Evolutionary conservation across 1,284 basidiomycete genomes (phyloP).

Genomic region (Trichosporon inkin): DNA sequence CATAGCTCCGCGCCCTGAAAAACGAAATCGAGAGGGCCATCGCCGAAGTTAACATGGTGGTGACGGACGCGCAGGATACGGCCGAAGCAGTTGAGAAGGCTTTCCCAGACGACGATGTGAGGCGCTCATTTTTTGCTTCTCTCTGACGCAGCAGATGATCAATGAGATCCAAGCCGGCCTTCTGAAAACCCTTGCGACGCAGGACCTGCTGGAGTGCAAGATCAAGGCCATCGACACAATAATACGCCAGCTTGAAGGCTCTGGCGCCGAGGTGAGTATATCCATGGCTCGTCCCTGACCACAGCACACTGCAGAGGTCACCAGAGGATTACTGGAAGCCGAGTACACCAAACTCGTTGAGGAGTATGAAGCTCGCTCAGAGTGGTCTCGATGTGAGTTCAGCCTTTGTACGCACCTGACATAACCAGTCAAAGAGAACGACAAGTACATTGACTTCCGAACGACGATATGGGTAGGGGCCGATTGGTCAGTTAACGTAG

Average conservation of each 20-base stretch:
- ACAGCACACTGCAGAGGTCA: not conserved
- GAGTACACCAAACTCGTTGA: constrained; percentile 12
- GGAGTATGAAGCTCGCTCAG: not conserved
- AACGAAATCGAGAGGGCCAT: constrained; percentile 20
- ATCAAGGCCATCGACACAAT: constrained; percentile 56
- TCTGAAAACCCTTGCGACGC: constrained; percentile 8
- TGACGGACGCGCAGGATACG: constrained; percentile 17
- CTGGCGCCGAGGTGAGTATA: constrained; percentile 59
- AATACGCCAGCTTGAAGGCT: constrained; percentile 56
- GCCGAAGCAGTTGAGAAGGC: constrained; percentile 31
- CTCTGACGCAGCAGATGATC: constrained; percentile 5
- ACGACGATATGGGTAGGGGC: constrained; percentile 62
- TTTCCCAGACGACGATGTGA: constrained; percentile 30
- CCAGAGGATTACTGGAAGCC: not conserved
- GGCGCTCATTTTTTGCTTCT: not conserved
- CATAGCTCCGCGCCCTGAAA: constrained; percentile 12
- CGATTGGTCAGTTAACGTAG: constrained; percentile 8
- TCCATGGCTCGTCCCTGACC: not conserved
- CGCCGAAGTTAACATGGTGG: constrained; percentile 22
- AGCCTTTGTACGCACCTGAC: not conserved
- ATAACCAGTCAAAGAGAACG: constrained; percentile 52
- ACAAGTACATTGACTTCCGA: constrained; percentile 63
- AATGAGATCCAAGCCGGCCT: constrained; percentile 13
- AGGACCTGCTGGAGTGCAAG: constrained; percentile 22
- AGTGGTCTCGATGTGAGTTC: constrained; percentile 13